Evolutionary conservation across 2,329 filamentous ascomycete species (phyloP).

Genomic region (Piedraia hortae): DNA sequence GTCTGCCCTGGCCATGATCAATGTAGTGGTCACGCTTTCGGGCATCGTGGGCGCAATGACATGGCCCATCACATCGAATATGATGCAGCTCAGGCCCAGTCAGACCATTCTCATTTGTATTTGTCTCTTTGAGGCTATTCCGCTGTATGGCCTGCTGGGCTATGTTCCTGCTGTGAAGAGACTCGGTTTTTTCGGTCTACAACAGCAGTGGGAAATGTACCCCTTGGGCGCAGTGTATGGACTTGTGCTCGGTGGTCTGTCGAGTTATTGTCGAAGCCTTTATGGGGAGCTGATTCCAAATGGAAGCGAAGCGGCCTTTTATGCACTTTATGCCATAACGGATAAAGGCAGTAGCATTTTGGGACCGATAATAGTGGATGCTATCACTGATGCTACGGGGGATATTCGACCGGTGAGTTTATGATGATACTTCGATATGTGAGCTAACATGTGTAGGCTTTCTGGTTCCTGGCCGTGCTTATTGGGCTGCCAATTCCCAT

Average conservation of each 20-base stretch:
- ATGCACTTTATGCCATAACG: conserved; percentile 86
- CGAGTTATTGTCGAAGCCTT: conserved; percentile 71
- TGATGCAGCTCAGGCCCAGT: conserved; percentile 42
- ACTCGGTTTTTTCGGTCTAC: conserved; percentile 58
- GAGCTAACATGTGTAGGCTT: conserved; percentile 24
- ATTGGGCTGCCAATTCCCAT: conserved; percentile 63
- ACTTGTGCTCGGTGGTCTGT: conserved; percentile 75
- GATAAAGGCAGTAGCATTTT: conserved; percentile 91
- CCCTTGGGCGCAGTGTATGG: conserved; percentile 75
- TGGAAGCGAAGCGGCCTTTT: conserved; percentile 86
- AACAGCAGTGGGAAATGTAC: conserved; percentile 93
- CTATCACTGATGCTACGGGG: conserved; percentile 48
- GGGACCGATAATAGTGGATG: conserved; percentile 76
- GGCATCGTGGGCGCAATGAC: conserved; percentile 73
- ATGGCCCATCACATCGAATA: conserved; percentile 54
- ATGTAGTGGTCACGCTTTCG: conserved; percentile 62
- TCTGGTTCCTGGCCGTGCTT: conserved; percentile 71
- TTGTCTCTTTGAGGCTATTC: conserved; percentile 69
- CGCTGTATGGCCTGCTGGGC: conserved; percentile 66
- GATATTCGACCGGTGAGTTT: conserved; percentile 16
- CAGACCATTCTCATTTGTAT: conserved; percentile 89
- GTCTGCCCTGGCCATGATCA: conserved; percentile 71
- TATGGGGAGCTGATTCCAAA: conserved; percentile 86
- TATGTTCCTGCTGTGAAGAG: conserved; percentile 55
- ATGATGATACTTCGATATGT: conserved; percentile 8